These are phyloP conservation scores for Diaporthe sp. DNA, from an alignment of 2,329 filamentous ascomycete species.

Conservation along the genomic window DNA sequence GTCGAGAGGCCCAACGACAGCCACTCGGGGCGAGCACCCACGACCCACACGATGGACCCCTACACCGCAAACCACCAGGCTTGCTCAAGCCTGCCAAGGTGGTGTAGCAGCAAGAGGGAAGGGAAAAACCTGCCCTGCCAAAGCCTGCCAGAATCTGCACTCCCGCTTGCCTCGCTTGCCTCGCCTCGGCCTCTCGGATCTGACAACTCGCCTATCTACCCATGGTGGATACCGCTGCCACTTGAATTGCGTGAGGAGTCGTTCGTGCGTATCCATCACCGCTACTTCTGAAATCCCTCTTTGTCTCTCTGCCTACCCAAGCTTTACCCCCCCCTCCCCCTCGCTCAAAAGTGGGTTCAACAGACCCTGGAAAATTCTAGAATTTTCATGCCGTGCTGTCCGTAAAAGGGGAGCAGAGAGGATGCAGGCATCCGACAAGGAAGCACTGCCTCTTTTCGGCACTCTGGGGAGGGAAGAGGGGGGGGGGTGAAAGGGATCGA, in stretches of 20 bases:
- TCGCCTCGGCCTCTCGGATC: slow-evolving; percentile 26
- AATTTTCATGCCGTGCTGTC: slow-evolving; percentile 27
- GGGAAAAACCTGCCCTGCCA: background rate
- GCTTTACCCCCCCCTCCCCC: background rate
- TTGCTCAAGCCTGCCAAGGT: background rate
- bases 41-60: slow-evolving; percentile 14
- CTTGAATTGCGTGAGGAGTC: background rate
- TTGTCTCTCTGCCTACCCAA: background rate
- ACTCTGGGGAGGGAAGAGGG: background rate
- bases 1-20: background rate
- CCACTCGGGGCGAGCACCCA: slow-evolving; percentile 19
- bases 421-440: slow-evolving; percentile 16
- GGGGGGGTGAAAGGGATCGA: background rate
- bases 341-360: slow-evolving; percentile 19
- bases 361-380: slow-evolving; percentile 22
- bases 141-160: background rate
- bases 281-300: slow-evolving; percentile 12
- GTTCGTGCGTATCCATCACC: slow-evolving; percentile 8
- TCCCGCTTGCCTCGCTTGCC: slow-evolving; percentile 24
- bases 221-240: background rate
- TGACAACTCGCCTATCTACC: slow-evolving; percentile 26
- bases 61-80: slow-evolving; percentile 25
- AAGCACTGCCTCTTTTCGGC: slow-evolving; percentile 18
- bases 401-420: slow-evolving; percentile 15
- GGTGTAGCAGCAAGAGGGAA: background rate